Evolutionary conservation across 75 land plant species (phyloP), one percentile per base, ranked within the genome.

Genomic region (Ceratopteris richardii): DNA sequence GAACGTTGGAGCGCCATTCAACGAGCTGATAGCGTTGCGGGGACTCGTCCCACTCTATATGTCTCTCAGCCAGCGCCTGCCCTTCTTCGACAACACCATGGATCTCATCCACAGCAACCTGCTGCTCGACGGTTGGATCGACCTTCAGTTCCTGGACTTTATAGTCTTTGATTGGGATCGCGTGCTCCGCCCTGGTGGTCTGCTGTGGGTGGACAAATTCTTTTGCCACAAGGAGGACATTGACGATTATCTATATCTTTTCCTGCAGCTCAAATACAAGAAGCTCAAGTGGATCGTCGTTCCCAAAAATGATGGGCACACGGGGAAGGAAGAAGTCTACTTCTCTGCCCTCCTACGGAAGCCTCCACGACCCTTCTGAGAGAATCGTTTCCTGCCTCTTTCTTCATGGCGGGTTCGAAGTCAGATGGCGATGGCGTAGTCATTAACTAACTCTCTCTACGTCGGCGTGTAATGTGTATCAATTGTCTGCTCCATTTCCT

Each of bases 51-150:
- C 91, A 1, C 53, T 90, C 36, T 79, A 86, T 50, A 39, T 74
- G 11, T 70, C 82, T 0, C 27, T 83, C 58, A 83, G 75, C 31
- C 91, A 90, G 66, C 55, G 96, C 37, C 69, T 90, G 1, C 96
- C 96, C 0, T 84, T 90, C 70, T 90, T 90, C 48, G 96, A 90
- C 56, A 87, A 86, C 78, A 81, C 96, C 0, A 48, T 86, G 84
- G 96, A 90, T 53, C 48, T 90, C 72, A 76, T 90, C 47, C 96
- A 90, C 46, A 83, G 92, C 0, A 62, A 58, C 0, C 84, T 77
- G 14, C 74, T 90, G 41, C 64, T 90, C 59, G 96, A 83, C 63
- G 87, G 92, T 1, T 86, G 96, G 96, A 72, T 90, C 18, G 96
- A 90, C 62, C 56, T 86, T 52, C 71, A 62, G 63, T 28, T 87